These are phyloP conservation scores for Pseudomicrostroma phylloplanum DNA, from an alignment of 1,284 basidiomycete genomes.

Conservation along the genomic window DNA sequence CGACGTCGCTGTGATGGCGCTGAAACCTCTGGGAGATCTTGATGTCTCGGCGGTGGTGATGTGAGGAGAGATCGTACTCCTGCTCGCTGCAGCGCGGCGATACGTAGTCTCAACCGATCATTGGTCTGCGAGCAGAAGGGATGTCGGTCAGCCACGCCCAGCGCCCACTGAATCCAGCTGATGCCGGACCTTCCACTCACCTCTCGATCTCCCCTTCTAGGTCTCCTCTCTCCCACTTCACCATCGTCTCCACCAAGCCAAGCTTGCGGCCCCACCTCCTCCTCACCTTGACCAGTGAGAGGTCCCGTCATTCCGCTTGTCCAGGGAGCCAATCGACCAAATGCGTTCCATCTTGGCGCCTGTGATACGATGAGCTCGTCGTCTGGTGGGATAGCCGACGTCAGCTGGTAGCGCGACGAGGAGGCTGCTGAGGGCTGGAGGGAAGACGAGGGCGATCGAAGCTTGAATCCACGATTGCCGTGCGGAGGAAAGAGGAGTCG, in stretches of 20 bases:
- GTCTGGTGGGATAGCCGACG: neutral
- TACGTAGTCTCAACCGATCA: conserved; percentile 14
- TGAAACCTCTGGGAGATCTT: neutral
- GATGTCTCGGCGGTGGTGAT: conserved; percentile 10
- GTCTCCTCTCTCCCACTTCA: conserved; percentile 7
- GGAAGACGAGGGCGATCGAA: neutral
- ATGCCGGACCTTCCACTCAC: neutral
- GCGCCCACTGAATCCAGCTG: neutral
- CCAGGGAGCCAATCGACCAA: neutral
- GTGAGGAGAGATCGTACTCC: conserved; percentile 14
- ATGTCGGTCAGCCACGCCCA: neutral
- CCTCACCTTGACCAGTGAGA: neutral
- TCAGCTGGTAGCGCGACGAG: neutral
- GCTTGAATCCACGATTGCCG: conserved; percentile 5
- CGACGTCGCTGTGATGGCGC: neutral
- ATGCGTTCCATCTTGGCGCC: conserved; percentile 4
- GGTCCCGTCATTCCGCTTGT: neutral
- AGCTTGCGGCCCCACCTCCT: neutral
- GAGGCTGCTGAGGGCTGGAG: neutral
- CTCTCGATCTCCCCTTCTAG: conserved; percentile 5
- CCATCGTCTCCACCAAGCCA: conserved; percentile 3
- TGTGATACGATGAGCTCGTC: neutral
- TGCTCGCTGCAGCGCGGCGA: conserved; percentile 18
- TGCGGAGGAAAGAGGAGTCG: neutral
- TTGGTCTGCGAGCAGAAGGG: conserved; percentile 7